Conservation (phyloP, 2,329 filamentous ascomycete genomes). For the Neopestalotiopsis sp. region DNA sequence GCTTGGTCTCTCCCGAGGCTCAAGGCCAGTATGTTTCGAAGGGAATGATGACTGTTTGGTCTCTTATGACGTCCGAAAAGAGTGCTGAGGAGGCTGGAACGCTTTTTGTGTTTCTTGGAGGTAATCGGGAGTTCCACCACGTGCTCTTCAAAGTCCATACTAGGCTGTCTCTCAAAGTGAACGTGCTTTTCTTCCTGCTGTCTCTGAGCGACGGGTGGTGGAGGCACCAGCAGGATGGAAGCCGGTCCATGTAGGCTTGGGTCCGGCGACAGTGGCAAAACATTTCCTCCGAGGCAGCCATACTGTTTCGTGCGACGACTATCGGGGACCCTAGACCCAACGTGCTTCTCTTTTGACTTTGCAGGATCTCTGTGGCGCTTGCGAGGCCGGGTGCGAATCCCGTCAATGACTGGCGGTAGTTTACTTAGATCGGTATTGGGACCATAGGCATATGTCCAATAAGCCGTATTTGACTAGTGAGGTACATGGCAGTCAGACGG, state of each 20-base stretch:
- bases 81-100: not conserved
- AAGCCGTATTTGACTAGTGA: not conserved
- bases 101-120: not conserved
- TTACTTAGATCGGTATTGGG: not conserved
- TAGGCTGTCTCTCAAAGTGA: no score
- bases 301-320: not conserved
- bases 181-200: no score
- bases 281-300: no score
- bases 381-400: not conserved
- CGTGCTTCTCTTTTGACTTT: not conserved
- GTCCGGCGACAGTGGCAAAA: no score
- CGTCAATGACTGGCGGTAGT: not conserved
- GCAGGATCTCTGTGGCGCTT: not conserved
- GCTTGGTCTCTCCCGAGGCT: not conserved
- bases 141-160: no score
- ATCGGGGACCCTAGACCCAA: not conserved
- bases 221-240: no score
- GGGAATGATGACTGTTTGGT: not conserved
- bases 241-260: no score
- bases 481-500: not conserved
- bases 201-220: no score
- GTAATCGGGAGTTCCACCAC: not conserved
- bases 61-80: not conserved
- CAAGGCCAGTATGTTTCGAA: no score
- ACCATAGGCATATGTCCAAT: constrained; percentile 2